These are phyloP conservation scores for Orbilia brochopaga DNA, from an alignment of 2,329 filamentous ascomycete species.

Conservation along the genomic window DNA sequence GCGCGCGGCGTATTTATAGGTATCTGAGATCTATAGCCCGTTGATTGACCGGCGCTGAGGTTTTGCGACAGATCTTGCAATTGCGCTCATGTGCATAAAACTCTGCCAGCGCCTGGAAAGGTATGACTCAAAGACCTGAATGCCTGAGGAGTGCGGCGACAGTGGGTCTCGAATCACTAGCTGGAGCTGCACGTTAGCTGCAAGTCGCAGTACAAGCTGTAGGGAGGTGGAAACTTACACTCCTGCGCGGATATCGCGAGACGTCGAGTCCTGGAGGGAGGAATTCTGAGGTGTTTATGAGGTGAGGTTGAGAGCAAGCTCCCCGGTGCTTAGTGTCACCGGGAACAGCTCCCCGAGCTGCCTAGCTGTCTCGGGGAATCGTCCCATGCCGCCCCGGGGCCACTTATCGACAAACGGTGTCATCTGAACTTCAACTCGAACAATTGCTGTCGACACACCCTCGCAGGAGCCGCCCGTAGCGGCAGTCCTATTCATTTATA, in stretches of 20 bases:
- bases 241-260: background rate
- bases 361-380: no score
- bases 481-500: background rate
- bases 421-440: background rate
- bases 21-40: background rate
- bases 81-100: no score
- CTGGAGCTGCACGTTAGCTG: background rate
- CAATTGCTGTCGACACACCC: background rate
- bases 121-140: background rate
- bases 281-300: background rate
- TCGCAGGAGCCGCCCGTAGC: constrained; percentile 9
- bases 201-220: background rate
- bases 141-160: no score
- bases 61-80: background rate
- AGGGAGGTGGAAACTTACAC: background rate
- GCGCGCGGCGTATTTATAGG: background rate
- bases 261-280: background rate
- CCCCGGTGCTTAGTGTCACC: background rate
- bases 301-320: background rate
- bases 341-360: background rate
- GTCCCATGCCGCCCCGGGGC: no score
- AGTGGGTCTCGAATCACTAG: background rate
- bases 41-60: background rate
- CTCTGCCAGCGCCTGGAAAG: background rate
- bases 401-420: no score